A percentile compares a stretch with the other conserved stretches of the same genome.
Evolutionary conservation across 2,329 filamentous ascomycete species (phyloP).

Genomic region (Drechslerella stenobrocha): DNA sequence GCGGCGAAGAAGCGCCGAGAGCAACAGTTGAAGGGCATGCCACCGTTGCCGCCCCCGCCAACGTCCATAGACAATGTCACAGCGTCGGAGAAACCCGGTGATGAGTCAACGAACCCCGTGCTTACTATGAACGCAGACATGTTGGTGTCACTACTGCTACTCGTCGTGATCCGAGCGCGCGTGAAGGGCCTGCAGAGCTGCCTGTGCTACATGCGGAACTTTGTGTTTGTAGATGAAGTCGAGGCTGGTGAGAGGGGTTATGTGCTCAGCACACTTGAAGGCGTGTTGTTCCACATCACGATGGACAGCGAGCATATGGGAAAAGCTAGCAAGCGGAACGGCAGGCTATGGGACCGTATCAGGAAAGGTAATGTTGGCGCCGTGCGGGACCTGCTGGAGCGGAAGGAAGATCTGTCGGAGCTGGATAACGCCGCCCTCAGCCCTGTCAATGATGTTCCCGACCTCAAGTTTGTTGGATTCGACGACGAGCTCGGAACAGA

Average conservation of each 20-base stretch:
- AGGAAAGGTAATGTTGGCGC: conserved; percentile 75
- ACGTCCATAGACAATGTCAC: conserved; percentile 54
- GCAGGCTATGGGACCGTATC: conserved; percentile 81
- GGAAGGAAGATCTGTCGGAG: conserved; percentile 53
- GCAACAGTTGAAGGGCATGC: conserved; percentile 63
- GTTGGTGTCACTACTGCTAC: conserved; percentile 83
- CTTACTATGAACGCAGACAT: conserved; percentile 80
- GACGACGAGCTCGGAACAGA: conserved; percentile 26
- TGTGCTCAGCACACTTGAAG: conserved; percentile 92
- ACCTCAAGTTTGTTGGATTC: conserved; percentile 38
- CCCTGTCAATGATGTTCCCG: conserved; percentile 28
- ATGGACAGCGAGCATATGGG: conserved; percentile 79
- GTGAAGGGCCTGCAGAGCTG: conserved; percentile 84
- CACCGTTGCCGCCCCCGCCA: conserved; percentile 55
- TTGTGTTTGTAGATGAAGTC: conserved; percentile 96
- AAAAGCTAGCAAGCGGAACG: conserved; percentile 82
- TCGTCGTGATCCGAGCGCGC: conserved; percentile 89
- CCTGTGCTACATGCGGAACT: conserved; percentile 92
- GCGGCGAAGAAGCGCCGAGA: conserved; percentile 49
- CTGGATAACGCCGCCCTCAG: conserved; percentile 26
- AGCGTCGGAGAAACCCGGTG: conserved; percentile 14
- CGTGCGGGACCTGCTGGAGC: conserved; percentile 76
- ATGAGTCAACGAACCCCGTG: conserved; percentile 60
- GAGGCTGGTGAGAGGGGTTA: conserved; percentile 96
- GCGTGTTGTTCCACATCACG: conserved; percentile 83